Base-by-base conservation (phyloP, 257 asterid genomes). In the Misopates orontium region DNA sequence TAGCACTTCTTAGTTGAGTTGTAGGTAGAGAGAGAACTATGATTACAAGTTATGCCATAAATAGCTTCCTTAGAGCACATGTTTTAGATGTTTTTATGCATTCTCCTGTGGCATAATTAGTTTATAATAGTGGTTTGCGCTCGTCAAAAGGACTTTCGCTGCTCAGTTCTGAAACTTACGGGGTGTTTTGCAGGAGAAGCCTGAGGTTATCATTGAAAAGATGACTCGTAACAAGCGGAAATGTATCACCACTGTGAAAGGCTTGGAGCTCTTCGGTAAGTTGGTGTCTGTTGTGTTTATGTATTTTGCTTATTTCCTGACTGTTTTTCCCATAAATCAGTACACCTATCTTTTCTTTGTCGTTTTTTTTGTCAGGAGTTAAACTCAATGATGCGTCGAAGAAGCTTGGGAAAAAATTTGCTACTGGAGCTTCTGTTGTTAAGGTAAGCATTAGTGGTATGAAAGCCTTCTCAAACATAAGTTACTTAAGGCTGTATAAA, bases 371-470 rank as follows among this genome's bases (percentile, higher is more conserved):
- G 73, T 70, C 80, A 93, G 97, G 97, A 56, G 87, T 93, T 69
- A 93, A 93, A 66, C 77, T 93, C 59, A 88, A 78, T 82, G 99
- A 93, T 78, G 99, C 99, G 62, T 90, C 99, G 52, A 93, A 93
- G 86, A 93, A 86, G 85, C 95, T 93, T 54, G 99, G 97, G 53
- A 93, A 90, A 74, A 93, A 93, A 82, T 93, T 93, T 74, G 99
- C 97, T 40, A 93, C 96, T 45, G 99, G 97, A 57, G 99, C 99
- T 58, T 93, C 99, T 65, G 97, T 93, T 52, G 96, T 88, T 62
- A 93, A 90, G 96, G 97, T 90, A 62, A 39, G 23, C 62, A 17
- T 53, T 73, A 36, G 50, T 60, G 53, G 55, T 64, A 41, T 51
- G 25, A 31, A 50, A 71, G 48, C 24, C 62, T 44, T 69, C 25